Base-by-base conservation (phyloP, 441 rosid species). In the Kokia cookei region DNA sequence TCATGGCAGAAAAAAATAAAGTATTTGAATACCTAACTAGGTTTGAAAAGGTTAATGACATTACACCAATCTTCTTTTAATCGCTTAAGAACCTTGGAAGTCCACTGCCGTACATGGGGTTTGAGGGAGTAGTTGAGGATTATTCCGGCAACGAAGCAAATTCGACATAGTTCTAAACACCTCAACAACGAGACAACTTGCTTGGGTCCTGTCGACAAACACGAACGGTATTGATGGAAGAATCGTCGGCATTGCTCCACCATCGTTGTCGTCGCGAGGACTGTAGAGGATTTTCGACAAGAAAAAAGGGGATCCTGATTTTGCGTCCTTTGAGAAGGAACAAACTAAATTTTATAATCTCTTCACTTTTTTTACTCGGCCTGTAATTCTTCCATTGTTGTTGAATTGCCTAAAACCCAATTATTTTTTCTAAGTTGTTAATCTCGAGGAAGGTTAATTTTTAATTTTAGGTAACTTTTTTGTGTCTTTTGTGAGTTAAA, bases 111-210 rank as follows among this genome's bases (percentile, higher is more conserved):
- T 67, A 93, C 96, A 13, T 97, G 89, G 71, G 78, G 84, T 81
- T 89, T 91, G 65, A 91, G 85, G 8, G 96, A 89, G 83, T 78
- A 93, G 53, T 97, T 97, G 29, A 88, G 89, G 65, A 93, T 55
- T 57, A 93, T 83, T 69, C 97, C 97, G 42, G 97, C 93, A 57
- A 84, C 83, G 43, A 95, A 92, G 88, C 86, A 90, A 77, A 89
- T 32, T 1, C 85, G 81, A 19, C 94, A 95, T 17, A 95, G 83
- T 88, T 91, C 93, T 13, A 97, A 86, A 76, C 99, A 91, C 15
- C 90, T 87, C 88, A 79, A 79, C 5, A 83, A 72, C 1, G 97
- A 90, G 35, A 93, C 86, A 75, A 81, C 80, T 15, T 89, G 81
- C 73, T 91, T 87, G 88, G 76, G 88, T 81, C 77, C 91, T 84